Conservation (phyloP, 306 rosid species). For the peach (Prunus persica) region Prunus_persica_NCBIv2 NC_034016.1:12332001-12332500, state of each 20-base stretch:
- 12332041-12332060: neutral
- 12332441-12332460: slow-evolving; percentile 72
- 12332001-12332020: neutral
- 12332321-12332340: slow-evolving; percentile 5
- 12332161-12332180: neutral
- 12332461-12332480: slow-evolving; percentile 99
- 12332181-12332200: neutral
- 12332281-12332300: slow-evolving; percentile 38
- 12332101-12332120: slow-evolving; percentile 19
- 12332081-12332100: slow-evolving; percentile 29
- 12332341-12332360: slow-evolving; percentile 20
- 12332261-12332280: slow-evolving; percentile 55
- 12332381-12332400: neutral
- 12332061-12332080: slow-evolving; percentile 12
- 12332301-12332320: slow-evolving; percentile 45
- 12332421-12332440: neutral
- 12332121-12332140: neutral
- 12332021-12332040: neutral
- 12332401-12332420: neutral
- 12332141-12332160: slow-evolving; percentile 15
- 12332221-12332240: neutral
- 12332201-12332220: slow-evolving; percentile 7
- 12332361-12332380: neutral
- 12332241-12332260: slow-evolving; percentile 1
- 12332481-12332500: slow-evolving; percentile 97